Percentiles rank a stretch among this genome's conserved stretches.
These are phyloP conservation scores for Pseudogymnoascus sp. DNA, from an alignment of 2,329 filamentous ascomycete species.

Conservation along the genomic window DNA sequence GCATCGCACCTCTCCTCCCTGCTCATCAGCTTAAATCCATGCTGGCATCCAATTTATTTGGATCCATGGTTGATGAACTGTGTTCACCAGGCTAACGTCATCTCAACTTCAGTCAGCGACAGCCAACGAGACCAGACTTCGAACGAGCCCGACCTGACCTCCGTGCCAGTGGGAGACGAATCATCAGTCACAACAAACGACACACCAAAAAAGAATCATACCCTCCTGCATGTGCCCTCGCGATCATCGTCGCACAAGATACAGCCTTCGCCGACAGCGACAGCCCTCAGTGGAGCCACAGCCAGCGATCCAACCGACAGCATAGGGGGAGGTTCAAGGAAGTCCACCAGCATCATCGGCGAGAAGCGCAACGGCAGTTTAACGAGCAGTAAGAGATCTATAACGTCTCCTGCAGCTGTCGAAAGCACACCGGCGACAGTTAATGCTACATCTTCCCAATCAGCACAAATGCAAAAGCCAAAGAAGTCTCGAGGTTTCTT, in stretches of 20 bases:
- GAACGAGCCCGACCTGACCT: neutral
- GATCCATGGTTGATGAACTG: neutral
- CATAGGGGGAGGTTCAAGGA: conserved; percentile 56
- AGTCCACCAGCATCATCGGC: conserved; percentile 56
- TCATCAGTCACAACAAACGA: conserved; percentile 4
- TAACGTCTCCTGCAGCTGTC: conserved; percentile 34
- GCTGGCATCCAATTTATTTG: neutral
- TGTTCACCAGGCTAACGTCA: conserved; percentile 4
- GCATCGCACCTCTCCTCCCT: neutral
- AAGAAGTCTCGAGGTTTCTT: conserved; percentile 37
- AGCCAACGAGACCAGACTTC: neutral
- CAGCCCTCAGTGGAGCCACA: conserved; percentile 52
- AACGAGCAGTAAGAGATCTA: conserved; percentile 53
- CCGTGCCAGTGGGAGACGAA: neutral
- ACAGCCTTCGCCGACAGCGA: conserved; percentile 51
- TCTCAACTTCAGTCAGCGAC: neutral
- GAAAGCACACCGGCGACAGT: conserved; percentile 32
- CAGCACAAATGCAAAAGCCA: conserved; percentile 27
- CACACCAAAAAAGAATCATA: conserved; percentile 36
- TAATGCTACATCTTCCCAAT: conserved; percentile 24
- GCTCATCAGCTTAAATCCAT: neutral
- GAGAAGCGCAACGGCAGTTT: conserved; percentile 59
- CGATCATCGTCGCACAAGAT: conserved; percentile 54
- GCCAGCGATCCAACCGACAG: conserved; percentile 53
- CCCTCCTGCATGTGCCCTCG: conserved; percentile 51